phyloP scores from a whole-genome alignment of 805 yeast species.

The Hanseniaspora thailandica region DNA sequence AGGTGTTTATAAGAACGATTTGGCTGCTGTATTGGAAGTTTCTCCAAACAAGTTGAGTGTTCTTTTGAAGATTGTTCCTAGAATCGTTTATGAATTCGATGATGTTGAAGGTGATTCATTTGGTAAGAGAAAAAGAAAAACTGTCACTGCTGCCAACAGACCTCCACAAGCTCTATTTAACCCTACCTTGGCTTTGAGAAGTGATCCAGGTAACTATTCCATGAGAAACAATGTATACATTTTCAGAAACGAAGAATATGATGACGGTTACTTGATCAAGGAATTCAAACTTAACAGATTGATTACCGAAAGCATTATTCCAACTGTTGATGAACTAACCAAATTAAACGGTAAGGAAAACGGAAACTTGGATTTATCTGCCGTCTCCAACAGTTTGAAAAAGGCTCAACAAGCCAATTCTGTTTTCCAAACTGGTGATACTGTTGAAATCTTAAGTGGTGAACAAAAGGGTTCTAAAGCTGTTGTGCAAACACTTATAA shows the following conservation, averaged over 20 bases:
- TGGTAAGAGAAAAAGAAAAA: conserved; percentile 39
- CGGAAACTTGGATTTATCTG: conserved; percentile 77
- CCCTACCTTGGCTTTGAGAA: conserved; percentile 76
- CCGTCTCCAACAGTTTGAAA: conserved; percentile 77
- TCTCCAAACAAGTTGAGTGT: conserved; percentile 93
- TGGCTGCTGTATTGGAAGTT: conserved; percentile 84
- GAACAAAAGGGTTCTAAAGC: conserved; percentile 89
- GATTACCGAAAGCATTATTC: conserved; percentile 71
- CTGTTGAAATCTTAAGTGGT: conserved; percentile 82
- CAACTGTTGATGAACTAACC: conserved; percentile 79
- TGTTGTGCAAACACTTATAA: conserved; percentile 51
- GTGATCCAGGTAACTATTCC: conserved; percentile 63
- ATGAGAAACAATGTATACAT: conserved; percentile 55
- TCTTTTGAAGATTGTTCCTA: conserved; percentile 82
- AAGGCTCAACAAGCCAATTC: conserved; percentile 44
- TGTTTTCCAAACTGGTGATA: conserved; percentile 82
- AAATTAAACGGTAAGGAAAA: conserved; percentile 58
- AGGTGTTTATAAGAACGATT: conserved; percentile 84
- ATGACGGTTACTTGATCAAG: conserved; percentile 75
- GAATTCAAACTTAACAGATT: conserved; percentile 74
- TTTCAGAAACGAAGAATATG: conserved; percentile 80
- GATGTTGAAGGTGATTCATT: conserved; percentile 38
- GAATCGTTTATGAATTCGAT: conserved; percentile 61
- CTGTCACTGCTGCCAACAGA: conserved; percentile 42
- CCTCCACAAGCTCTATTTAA: conserved; percentile 81